phyloP scores from a whole-genome alignment of 768 basidiomycete genomes.

The Podaxis carcinomalis region DNA sequence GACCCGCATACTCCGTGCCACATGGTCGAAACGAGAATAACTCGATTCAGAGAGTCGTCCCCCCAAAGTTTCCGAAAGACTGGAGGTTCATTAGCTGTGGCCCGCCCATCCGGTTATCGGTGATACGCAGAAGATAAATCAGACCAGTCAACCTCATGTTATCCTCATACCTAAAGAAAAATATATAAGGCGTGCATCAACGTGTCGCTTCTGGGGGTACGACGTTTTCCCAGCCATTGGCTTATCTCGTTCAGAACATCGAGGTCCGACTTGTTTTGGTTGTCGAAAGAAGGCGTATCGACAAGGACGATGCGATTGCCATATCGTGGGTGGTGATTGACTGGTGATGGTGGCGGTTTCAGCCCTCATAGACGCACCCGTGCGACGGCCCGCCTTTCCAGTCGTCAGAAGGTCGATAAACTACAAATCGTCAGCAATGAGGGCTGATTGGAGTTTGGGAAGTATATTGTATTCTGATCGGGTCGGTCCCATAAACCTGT shows the following conservation, averaged over 20 bases:
- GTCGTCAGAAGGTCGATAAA: slow-evolving; percentile 2
- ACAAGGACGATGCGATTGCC: not conserved
- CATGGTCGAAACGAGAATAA: slow-evolving; percentile 52
- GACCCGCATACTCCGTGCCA: slow-evolving; percentile 35
- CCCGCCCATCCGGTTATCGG: slow-evolving; percentile 46
- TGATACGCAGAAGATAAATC: slow-evolving; percentile 45
- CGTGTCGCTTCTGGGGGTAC: not conserved
- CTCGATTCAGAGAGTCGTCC: slow-evolving; percentile 41
- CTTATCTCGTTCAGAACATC: not conserved
- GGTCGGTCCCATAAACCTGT: slow-evolving; percentile 1
- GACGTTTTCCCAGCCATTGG: not conserved
- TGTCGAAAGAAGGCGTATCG: slow-evolving; percentile 5
- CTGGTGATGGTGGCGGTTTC: not conserved
- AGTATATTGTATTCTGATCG: not conserved
- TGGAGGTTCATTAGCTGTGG: slow-evolving; percentile 44
- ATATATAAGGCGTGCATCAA: not conserved
- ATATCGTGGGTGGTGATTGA: not conserved
- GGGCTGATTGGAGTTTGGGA: not conserved
- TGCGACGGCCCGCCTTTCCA: not conserved
- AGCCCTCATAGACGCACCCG: not conserved
- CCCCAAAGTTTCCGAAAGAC: slow-evolving; percentile 53
- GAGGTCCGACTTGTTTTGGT: not conserved
- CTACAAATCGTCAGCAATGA: not conserved
- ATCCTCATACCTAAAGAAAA: slow-evolving; percentile 6
- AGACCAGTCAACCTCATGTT: slow-evolving; percentile 9